Conservation (phyloP, 768 basidiomycete genomes). For the Lactarius quietus region DNA sequence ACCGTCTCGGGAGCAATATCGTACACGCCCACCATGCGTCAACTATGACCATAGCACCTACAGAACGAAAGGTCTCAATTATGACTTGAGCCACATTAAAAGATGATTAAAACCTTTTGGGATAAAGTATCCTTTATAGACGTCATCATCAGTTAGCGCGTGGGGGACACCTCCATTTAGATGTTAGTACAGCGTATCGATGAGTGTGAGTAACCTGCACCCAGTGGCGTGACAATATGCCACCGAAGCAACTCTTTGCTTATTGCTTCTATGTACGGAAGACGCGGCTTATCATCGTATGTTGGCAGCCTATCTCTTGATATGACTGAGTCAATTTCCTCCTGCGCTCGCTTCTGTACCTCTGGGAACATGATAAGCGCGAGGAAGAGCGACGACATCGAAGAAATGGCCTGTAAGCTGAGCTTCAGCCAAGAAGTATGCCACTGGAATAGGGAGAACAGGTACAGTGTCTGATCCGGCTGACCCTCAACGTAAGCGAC, state of each 20-base stretch:
- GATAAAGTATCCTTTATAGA: neutral
- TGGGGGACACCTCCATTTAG: slow-evolving; percentile 21
- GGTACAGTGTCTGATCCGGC: slow-evolving; percentile 16
- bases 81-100: slow-evolving; percentile 9
- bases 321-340: slow-evolving; percentile 29
- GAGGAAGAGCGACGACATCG: slow-evolving; percentile 29
- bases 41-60: slow-evolving; percentile 21
- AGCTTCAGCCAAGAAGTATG: neutral
- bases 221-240: slow-evolving; percentile 25
- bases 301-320: neutral
- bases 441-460: neutral
- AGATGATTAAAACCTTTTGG: slow-evolving; percentile 21
- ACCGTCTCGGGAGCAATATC: neutral
- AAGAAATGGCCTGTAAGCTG: slow-evolving; percentile 1
- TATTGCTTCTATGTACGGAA: slow-evolving; percentile 25
- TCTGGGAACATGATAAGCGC: slow-evolving; percentile 31
- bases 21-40: slow-evolving; percentile 28
- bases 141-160: slow-evolving; percentile 5
- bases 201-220: neutral
- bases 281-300: neutral
- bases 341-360: slow-evolving; percentile 27
- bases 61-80: neutral
- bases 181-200: neutral
- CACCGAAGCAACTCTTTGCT: slow-evolving; percentile 29
- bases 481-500: neutral